These are phyloP conservation scores for Penicillium simplicissimum DNA, from an alignment of 495 filamentous ascomycete species.

Conservation along the genomic window DNA sequence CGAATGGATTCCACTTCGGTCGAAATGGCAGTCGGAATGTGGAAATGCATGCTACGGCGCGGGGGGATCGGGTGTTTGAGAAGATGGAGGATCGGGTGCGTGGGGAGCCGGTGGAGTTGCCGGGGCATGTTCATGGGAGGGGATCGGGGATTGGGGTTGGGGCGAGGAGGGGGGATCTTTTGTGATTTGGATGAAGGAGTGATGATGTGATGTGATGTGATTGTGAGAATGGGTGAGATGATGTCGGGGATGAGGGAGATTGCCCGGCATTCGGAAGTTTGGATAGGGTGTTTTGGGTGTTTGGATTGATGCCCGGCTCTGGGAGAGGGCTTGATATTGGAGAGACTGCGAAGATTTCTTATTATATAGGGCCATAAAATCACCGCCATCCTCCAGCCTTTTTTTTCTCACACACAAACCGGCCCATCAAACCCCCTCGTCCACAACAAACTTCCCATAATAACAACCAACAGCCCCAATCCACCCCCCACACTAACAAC, in stretches of 20 bases:
- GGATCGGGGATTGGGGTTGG: conserved; percentile 8
- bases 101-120: conserved; percentile 22
- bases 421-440: conserved; percentile 59
- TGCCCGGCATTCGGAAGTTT: too few species aligned
- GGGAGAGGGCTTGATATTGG: too few species aligned
- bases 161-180: background rate
- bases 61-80: conserved; percentile 18
- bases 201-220: background rate
- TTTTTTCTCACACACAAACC: conserved; percentile 48
- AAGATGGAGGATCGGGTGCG: conserved; percentile 23
- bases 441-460: conserved; percentile 84
- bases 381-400: background rate
- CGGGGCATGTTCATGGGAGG: background rate
- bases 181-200: background rate
- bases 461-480: conserved; percentile 65
- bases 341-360: too few species aligned
- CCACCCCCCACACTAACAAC: conserved; percentile 61
- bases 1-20: background rate
- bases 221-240: too few species aligned
- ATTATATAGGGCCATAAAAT: background rate
- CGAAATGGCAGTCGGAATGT: background rate
- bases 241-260: too few species aligned
- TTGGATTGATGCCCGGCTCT: too few species aligned
- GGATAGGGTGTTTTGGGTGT: too few species aligned
- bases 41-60: conserved; percentile 12